Evolutionary conservation across 2,329 filamentous ascomycete genomes (phyloP), one percentile per base, ranked within the genome.

Genomic region (Aureobasidium leucospermi): DNA sequence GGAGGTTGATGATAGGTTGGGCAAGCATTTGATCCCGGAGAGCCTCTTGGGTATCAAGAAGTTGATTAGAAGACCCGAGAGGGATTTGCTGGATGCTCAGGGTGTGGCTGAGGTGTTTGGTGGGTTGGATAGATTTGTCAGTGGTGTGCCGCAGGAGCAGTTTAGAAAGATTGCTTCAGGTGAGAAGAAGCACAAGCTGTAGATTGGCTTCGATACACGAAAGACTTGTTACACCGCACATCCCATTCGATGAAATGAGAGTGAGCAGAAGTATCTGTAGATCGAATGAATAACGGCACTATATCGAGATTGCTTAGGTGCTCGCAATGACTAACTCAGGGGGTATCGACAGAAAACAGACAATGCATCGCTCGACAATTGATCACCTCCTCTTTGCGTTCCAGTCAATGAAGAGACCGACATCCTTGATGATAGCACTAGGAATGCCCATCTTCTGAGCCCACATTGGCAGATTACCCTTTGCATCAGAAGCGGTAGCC

Each of bases 131-230:
- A 79, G 91, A 61, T 96, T 97, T 69, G 72, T 89, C 65, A 82
- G 76, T 62, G 91, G 91, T 0, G 79, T 91, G 45, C 94, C 94
- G 19, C 91, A 96, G 78, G 82, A 87, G 72, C 90, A 97, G 78
- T 97, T 97, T 71, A 77, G 81, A 68, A 92, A 89, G 79, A 77
- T 97, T 70, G 90, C 90, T 1, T 85, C 80, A 63, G 91, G 93
- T 11, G 84, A 94, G 80, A 97, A 96, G 84, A 90, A 86, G 71
- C 94, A 99, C 76, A 97, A 97, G 78, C 76, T 97, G 72, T 96
- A 53, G 48, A 62, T 47, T 19, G 19, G 49, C 49, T 59, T 38
- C 4, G 23, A 19, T 38, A n/a, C 15, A 51, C 13, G 11, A 10
- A 11, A 1, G n/a, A 41, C n/a, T 29, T 41, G 19, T 32, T 43